These are phyloP conservation scores for Cladosporium halotolerans DNA, from an alignment of 2,329 filamentous ascomycete genomes.

Conservation along the genomic window DNA sequence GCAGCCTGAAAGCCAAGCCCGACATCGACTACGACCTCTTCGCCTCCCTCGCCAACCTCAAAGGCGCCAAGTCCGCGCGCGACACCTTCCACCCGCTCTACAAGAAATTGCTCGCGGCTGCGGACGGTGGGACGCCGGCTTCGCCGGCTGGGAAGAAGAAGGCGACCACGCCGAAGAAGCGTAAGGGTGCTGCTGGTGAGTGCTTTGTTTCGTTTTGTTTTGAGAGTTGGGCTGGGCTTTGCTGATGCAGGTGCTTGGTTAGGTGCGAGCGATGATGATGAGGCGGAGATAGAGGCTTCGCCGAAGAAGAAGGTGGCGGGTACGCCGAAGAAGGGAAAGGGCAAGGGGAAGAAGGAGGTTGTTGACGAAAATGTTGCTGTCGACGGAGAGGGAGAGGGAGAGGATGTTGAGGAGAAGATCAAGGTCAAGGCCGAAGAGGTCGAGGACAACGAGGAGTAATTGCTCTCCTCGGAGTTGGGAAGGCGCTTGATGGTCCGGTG, in stretches of 20 bases:
- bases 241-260: too few species aligned
- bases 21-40: conserved; percentile 9
- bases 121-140: background rate
- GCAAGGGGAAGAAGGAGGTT: background rate
- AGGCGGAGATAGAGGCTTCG: background rate
- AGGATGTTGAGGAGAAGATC: background rate
- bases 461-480: background rate
- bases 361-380: background rate
- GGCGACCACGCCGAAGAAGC: background rate
- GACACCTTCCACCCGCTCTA: conserved; percentile 1
- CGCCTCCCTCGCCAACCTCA: background rate
- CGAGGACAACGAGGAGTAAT: background rate
- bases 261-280: background rate
- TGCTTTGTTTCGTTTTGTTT: too few species aligned
- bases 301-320: background rate
- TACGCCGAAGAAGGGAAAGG: background rate
- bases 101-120: conserved; percentile 4
- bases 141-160: conserved; percentile 1
- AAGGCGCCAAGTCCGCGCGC: conserved; percentile 9
- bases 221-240: too few species aligned
- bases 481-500: background rate
- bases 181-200: background rate
- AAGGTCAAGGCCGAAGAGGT: background rate
- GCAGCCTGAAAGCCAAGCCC: background rate
- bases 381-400: background rate